Base-by-base conservation (phyloP, 495 filamentous ascomycete species). In the Staphylotrichum tortipilum region DNA sequence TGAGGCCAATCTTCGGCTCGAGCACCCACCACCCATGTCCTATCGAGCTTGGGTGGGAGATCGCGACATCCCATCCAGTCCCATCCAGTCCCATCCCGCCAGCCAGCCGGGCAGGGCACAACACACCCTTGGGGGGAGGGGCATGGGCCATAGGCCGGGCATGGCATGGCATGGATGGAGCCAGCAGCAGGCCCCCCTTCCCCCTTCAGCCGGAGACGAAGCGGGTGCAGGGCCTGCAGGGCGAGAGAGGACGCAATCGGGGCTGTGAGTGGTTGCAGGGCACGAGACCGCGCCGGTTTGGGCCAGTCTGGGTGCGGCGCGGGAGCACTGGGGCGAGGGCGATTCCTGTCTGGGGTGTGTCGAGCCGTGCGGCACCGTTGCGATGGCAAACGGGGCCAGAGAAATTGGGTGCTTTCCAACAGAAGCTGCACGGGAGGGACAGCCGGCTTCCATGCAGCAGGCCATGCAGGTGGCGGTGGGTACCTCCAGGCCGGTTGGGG, bases 11-110 rank as follows among this genome's bases (percentile, higher is more conserved):
- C 44, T 52, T 61, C 58, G 60, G 60, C 55, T 60, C 50, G 50
- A 58, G 42, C 24, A 53, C 44, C 59, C 52, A 58, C 43, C 49
- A 61, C 45, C 58, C 61, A 57, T 61, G 59, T 59, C n/a, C 54
- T 52, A 54, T 60, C 54, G 50, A 57, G 49, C 52, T 55, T 53
- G 19, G 49, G 49, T 48, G 55, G 61, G 33, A 55, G 48, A 52
- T 49, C 48, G 53, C 58, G 49, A 54, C 55, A 61, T 56, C 49
- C n/a, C n/a, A n/a, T n/a, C n/a, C n/a, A n/a, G n/a, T n/a, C n/a
- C n/a, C n/a, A n/a, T n/a, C n/a, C n/a, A n/a, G n/a, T n/a, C n/a
- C n/a, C n/a, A n/a, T n/a, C n/a, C n/a, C n/a, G n/a, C n/a, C n/a
- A n/a, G n/a, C n/a, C n/a, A n/a, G n/a, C n/a, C n/a, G n/a, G n/a